phyloP scores from a whole-genome alignment of 352 stramenopile species.

The Phytophthora pini region DNA sequence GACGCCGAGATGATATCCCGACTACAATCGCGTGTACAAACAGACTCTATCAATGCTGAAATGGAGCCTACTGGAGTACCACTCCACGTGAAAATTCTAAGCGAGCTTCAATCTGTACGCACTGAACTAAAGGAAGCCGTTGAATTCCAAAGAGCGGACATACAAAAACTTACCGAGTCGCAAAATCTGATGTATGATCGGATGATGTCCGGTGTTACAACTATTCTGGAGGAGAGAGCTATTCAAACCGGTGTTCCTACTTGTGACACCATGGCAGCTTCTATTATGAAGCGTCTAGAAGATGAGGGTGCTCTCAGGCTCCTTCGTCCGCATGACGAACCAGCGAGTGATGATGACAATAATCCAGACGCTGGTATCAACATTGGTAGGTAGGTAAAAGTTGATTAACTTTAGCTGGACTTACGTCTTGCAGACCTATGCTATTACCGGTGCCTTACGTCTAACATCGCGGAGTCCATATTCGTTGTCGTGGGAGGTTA shows the following conservation, averaged over 20 bases:
- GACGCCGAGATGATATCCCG: not conserved
- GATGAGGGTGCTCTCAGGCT: not conserved
- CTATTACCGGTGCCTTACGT: too few relatives aligned
- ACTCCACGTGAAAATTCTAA: not conserved
- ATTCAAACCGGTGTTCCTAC: slow-evolving; percentile 2
- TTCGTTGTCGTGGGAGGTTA: too few relatives aligned
- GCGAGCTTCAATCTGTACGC: not conserved
- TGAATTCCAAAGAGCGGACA: not conserved
- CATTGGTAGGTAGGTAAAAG: too few relatives aligned
- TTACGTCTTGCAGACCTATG: too few relatives aligned
- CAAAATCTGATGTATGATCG: not conserved
- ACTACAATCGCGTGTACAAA: not conserved
- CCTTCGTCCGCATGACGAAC: not conserved
- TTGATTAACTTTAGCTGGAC: too few relatives aligned
- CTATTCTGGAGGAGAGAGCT: slow-evolving; percentile 1
- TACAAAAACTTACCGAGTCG: not conserved
- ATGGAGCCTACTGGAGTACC: not conserved
- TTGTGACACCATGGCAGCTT: not conserved
- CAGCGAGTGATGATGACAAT: not conserved
- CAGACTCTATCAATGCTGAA: not conserved
- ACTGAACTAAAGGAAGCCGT: not conserved
- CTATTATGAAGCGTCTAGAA: not conserved
- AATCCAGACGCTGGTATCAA: not conserved
- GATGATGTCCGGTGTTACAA: not conserved
- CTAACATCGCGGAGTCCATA: too few relatives aligned